These are phyloP conservation scores for Brettanomyces custersianus DNA, from an alignment of 805 yeast species.

Conservation along the genomic window DNA sequence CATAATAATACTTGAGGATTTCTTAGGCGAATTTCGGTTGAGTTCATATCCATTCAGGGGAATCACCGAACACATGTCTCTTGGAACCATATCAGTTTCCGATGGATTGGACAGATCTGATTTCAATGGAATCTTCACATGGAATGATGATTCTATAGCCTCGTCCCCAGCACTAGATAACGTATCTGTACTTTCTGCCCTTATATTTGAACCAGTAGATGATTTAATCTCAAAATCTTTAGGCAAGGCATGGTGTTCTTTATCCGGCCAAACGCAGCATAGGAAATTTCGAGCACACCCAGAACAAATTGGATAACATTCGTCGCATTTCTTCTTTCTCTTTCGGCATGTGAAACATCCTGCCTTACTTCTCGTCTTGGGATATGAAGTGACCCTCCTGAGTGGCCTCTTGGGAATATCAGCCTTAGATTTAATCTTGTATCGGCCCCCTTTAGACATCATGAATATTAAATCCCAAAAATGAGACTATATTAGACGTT, in stretches of 20 bases:
- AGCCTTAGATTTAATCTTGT: neutral
- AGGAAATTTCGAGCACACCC: constrained; percentile 27
- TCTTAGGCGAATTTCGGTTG: neutral
- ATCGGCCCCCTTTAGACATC: constrained; percentile 1
- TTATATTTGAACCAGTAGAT: constrained; percentile 6
- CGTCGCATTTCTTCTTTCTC: constrained; percentile 30
- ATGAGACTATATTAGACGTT: neutral
- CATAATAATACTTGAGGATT: constrained; percentile 1
- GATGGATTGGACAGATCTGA: neutral
- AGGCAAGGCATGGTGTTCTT: constrained; percentile 18
- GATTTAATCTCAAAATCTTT: constrained; percentile 19
- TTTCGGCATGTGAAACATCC: constrained; percentile 31
- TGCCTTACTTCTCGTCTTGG: constrained; percentile 20
- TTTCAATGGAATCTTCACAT: too few species aligned
- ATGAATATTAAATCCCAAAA: neutral
- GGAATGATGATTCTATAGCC: constrained; percentile 1
- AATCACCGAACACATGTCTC: constrained; percentile 20
- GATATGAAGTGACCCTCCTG: neutral
- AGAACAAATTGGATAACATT: constrained; percentile 23
- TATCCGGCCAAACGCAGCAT: constrained; percentile 26
- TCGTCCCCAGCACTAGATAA: neutral
- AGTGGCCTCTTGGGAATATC: neutral
- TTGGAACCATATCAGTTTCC: constrained; percentile 12
- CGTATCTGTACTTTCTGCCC: neutral
- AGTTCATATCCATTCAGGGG: constrained; percentile 16